Evolutionary conservation across 2,329 filamentous ascomycete genomes (phyloP).

Genomic region (Claviceps sp.): DNA sequence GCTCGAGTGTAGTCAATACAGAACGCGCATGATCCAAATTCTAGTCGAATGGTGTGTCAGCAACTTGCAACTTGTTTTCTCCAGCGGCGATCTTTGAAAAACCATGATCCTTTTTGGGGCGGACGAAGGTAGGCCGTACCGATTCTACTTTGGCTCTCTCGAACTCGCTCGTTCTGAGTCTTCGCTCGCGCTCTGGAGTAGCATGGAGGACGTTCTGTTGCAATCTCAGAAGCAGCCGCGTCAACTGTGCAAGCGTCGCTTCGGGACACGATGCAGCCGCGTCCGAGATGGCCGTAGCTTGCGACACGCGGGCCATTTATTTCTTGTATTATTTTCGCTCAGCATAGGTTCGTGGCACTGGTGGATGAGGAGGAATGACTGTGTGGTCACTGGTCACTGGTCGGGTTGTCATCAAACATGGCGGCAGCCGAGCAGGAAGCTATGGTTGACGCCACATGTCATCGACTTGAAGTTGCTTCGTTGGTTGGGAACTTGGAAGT

Average conservation of each 20-base stretch:
- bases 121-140: constrained; percentile 24
- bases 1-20: constrained; percentile 57
- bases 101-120: background rate
- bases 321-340: background rate
- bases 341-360: background rate
- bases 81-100: background rate
- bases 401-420: background rate
- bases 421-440: background rate
- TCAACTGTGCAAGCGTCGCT: constrained; percentile 35
- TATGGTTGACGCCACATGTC: background rate
- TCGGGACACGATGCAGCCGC: constrained; percentile 13
- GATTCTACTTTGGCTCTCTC: constrained; percentile 38
- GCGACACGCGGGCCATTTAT: background rate
- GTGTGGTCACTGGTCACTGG: background rate
- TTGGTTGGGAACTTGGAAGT: background rate
- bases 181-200: constrained; percentile 43
- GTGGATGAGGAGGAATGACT: background rate
- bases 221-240: constrained; percentile 50
- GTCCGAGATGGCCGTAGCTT: background rate
- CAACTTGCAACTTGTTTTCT: background rate
- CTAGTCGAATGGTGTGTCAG: constrained; percentile 21
- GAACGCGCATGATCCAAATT: constrained; percentile 61
- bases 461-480: background rate
- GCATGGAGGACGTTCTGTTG: constrained; percentile 51
- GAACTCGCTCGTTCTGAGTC: constrained; percentile 47